Evolutionary conservation across 768 basidiomycete genomes (phyloP).

Genomic region (Cystobasidium tubakii): DNA sequence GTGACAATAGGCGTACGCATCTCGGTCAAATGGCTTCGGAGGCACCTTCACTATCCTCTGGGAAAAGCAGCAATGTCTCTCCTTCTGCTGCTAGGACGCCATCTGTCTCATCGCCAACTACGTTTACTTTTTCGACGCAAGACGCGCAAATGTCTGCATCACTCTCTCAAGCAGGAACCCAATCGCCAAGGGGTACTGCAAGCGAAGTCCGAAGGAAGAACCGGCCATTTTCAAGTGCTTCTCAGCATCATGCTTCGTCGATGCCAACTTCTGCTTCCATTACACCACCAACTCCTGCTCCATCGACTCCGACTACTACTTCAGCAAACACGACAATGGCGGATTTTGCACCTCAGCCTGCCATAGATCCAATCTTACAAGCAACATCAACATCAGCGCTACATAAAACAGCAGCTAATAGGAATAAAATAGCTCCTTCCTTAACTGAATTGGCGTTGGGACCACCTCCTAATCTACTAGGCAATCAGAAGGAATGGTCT

Average conservation of each 20-base stretch:
- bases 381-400: slow-evolving; percentile 13
- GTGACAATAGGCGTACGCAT: too few relatives aligned
- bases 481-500: slow-evolving; percentile 24
- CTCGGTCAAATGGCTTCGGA: neutral
- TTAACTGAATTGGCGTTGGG: slow-evolving; percentile 18
- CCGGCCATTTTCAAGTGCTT: neutral
- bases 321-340: neutral
- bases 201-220: neutral
- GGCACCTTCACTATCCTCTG: neutral
- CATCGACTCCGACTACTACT: neutral
- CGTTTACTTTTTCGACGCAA: neutral
- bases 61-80: neutral
- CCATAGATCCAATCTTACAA: slow-evolving; percentile 25
- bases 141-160: neutral
- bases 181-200: neutral
- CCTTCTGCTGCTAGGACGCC: neutral
- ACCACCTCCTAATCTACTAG: slow-evolving; percentile 19
- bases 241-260: neutral
- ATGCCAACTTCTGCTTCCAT: neutral
- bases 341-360: slow-evolving; percentile 32
- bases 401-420: slow-evolving; percentile 18
- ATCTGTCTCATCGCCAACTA: neutral
- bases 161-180: neutral
- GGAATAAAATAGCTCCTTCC: slow-evolving; percentile 3
- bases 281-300: neutral